Percentiles rank a stretch among this genome's conserved stretches.
Conservation (phyloP, 768 basidiomycete genomes). For the Boletus patriciae region DNA sequence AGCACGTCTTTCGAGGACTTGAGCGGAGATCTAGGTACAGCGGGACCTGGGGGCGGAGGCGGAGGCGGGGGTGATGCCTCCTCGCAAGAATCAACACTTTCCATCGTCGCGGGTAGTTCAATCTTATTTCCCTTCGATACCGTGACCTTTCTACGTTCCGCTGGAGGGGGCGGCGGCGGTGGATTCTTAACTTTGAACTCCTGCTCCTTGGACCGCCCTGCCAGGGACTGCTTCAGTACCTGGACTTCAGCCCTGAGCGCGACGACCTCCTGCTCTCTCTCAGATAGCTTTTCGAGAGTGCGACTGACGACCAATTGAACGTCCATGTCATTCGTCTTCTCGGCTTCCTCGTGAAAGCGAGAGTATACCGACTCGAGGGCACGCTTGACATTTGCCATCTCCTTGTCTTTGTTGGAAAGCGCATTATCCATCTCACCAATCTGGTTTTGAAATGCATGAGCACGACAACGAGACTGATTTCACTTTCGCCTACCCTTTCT, state of each 20-base stretch:
- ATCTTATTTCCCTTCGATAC: constrained; percentile 8
- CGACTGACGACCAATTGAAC: constrained; percentile 67
- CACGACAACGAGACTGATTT: background rate
- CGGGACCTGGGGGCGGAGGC: constrained; percentile 15
- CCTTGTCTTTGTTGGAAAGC: constrained; percentile 62
- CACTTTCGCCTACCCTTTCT: constrained; percentile 50
- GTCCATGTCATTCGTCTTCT: constrained; percentile 54
- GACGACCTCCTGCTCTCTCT: constrained; percentile 66
- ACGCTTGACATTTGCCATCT: constrained; percentile 73
- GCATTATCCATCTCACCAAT: constrained; percentile 50
- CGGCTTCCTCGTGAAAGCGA: constrained; percentile 59
- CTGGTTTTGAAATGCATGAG: constrained; percentile 36
- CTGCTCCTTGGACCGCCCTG: constrained; percentile 58
- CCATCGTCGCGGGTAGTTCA: constrained; percentile 10
- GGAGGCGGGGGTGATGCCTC: constrained; percentile 17
- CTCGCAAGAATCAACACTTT: constrained; percentile 9
- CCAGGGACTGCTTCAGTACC: constrained; percentile 50
- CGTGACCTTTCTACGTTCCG: constrained; percentile 7
- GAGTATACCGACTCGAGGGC: constrained; percentile 88
- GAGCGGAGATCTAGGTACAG: constrained; percentile 8
- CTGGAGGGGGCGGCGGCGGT: constrained; percentile 61
- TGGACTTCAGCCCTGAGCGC: constrained; percentile 50
- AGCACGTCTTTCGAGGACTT: constrained; percentile 29
- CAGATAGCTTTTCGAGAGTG: constrained; percentile 64
- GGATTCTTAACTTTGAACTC: constrained; percentile 68